These are phyloP conservation scores for Mortierella sp. DNA, from an alignment of 371 early-diverging fungal genomes.

Conservation along the genomic window DNA sequence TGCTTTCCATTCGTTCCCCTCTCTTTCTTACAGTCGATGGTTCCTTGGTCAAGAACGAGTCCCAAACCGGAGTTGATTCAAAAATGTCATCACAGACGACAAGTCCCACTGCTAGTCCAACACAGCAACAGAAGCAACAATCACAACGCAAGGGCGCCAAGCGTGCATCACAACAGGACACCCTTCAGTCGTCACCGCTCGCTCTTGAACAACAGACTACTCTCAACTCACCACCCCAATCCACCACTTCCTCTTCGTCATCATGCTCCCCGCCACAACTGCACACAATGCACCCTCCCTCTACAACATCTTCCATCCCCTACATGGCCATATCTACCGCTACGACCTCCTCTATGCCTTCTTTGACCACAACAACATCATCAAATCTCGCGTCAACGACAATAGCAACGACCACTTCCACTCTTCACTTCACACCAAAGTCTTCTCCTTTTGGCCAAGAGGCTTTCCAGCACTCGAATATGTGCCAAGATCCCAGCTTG, in stretches of 20 bases:
- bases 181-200: not conserved
- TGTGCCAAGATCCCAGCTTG: constrained; percentile 51
- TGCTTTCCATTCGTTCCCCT: not conserved
- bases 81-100: constrained; percentile 12
- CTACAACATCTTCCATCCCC: not conserved
- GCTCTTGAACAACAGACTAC: constrained; percentile 2
- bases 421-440: constrained; percentile 18
- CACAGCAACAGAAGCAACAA: constrained; percentile 20
- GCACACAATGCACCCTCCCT: constrained; percentile 8
- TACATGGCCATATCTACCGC: constrained; percentile 4
- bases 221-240: constrained; percentile 23
- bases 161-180: constrained; percentile 5
- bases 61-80: not conserved
- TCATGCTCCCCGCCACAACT: constrained; percentile 22
- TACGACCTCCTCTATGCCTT: constrained; percentile 12
- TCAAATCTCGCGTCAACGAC: not conserved
- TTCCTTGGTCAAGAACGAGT: constrained; percentile 12
- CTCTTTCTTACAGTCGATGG: constrained; percentile 26
- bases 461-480: constrained; percentile 34
- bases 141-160: constrained; percentile 17
- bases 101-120: constrained; percentile 25
- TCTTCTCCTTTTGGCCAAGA: constrained; percentile 15
- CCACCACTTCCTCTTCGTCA: constrained; percentile 6
- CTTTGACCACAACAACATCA: not conserved
- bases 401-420: constrained; percentile 16